Percentiles rank a stretch among this genome's conserved stretches.
Conservation (phyloP, 257 asterid species). For the Capsicum chinense region DNA sequence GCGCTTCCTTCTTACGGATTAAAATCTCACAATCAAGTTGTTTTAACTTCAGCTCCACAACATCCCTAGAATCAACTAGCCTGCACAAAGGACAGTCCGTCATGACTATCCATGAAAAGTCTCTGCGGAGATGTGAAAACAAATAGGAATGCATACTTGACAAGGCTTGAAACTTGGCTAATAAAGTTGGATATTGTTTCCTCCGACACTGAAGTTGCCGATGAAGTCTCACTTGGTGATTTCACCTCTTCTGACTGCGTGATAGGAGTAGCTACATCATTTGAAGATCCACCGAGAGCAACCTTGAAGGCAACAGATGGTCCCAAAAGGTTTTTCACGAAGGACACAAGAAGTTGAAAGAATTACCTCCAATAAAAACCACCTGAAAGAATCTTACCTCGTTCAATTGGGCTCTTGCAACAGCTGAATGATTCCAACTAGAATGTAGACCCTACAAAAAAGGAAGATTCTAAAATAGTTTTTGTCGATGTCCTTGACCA, state of each 20-base stretch:
- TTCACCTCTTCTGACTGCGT: constrained; percentile 49
- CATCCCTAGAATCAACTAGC: constrained; percentile 85
- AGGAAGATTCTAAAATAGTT: background rate
- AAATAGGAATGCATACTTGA: constrained; percentile 60
- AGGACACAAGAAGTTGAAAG: constrained; percentile 39
- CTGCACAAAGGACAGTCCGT: constrained; percentile 53
- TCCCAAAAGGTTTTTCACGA: constrained; percentile 40
- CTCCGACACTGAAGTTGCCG: constrained; percentile 59
- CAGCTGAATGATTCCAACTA: constrained; percentile 53
- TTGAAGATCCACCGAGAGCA: constrained; percentile 59
- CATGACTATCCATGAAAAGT: constrained; percentile 27
- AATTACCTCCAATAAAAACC: constrained; percentile 38
- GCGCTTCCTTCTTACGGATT: constrained; percentile 89
- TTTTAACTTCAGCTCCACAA: constrained; percentile 77
- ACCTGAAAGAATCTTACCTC: constrained; percentile 53
- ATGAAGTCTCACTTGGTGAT: constrained; percentile 46
- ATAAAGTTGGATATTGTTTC: constrained; percentile 70
- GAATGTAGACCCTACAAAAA: constrained; percentile 55
- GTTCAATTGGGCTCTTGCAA: constrained; percentile 60
- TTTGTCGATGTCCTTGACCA: too few relatives aligned
- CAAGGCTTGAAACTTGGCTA: constrained; percentile 75
- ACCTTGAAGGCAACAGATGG: constrained; percentile 62
- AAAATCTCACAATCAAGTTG: constrained; percentile 74
- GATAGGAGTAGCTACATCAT: constrained; percentile 48
- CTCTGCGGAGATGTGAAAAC: constrained; percentile 24